A percentile compares a stretch with the other conserved stretches of the same genome.
Conservation (phyloP, 495 filamentous ascomycete species). For the Xylaria bambusicola region DNA sequence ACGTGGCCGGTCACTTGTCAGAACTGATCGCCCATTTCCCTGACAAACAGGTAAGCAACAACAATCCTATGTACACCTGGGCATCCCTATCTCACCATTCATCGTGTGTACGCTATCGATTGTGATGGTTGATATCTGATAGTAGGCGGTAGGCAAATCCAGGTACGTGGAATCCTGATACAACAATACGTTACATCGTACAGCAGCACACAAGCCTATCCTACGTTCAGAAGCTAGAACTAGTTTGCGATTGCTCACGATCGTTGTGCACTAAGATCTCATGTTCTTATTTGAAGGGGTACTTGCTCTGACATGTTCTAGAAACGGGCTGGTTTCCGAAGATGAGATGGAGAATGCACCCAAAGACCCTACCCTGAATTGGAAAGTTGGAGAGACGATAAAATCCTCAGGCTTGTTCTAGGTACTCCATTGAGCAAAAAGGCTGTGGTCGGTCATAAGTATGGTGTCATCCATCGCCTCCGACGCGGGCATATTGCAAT, state of each 20-base stretch:
- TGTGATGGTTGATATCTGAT: conserved; percentile 7
- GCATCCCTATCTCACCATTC: not conserved
- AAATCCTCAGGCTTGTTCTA: not conserved
- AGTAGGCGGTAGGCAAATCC: conserved; percentile 1
- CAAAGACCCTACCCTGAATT: not conserved
- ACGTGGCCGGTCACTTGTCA: conserved; percentile 16
- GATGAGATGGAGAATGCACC: not conserved
- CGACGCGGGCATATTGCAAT: no score
- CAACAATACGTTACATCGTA: conserved; percentile 4
- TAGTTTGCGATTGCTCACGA: not conserved
- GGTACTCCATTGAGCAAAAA: not conserved
- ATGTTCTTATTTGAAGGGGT: not conserved
- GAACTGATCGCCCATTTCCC: conserved; percentile 17
- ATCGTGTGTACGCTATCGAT: conserved; percentile 11
- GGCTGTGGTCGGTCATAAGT: not conserved
- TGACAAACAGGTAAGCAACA: not conserved
- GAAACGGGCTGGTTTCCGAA: not conserved
- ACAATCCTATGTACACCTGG: not conserved
- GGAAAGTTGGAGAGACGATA: not conserved
- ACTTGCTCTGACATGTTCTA: conserved; percentile 6
- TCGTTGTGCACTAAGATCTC: not conserved
- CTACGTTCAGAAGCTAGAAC: not conserved
- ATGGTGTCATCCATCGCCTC: not conserved
- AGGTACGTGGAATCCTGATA: conserved; percentile 1
- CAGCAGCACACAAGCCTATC: not conserved